Evolutionary conservation across 768 basidiomycete species (phyloP), one percentile per base, ranked within the genome.

Genomic region (Phlegmacium glaucopus): DNA sequence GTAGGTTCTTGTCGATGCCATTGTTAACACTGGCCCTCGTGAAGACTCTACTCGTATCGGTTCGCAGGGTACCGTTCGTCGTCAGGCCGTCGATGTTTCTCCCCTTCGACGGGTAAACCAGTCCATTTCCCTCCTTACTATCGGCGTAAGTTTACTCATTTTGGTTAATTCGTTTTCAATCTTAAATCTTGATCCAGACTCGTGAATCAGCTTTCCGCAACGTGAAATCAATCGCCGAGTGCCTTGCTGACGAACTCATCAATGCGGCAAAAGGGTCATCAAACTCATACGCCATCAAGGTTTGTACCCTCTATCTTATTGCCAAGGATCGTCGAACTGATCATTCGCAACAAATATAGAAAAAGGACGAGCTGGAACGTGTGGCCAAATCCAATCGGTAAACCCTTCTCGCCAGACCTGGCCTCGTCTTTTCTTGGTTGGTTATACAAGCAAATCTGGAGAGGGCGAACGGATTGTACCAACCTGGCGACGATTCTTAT

Each of bases 171-270:
- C 13, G 11, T 26, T 13, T 25, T 18, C 39, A 13, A n/a, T 27
- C 26, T 38, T 54, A 43, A 26, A 10, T 27, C 29, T 39, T 39
- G 47, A 16, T 50, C 22, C 58, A 96, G 93, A 96, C 95, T 54
- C 96, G 96, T 66, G 96, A 99, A 75, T 97, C 95, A 39, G 94
- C 96, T 44, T 99, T 99, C 93, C 92, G 96, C 73, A 99, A 99
- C 76, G 91, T 97, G 62, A 99, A 99, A 75, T 96, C 94, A 51
- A 88, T 99, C 61, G 94, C 96, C 51, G 95, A 98, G 76, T 97
- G 95, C 75, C 82, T 98, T 44, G 95, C 96, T 51, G 96, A 98
- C 68, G 96, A 99, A 72, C 87, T 98, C 64, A 97, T 98, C 82
- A 99, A 99, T 71, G 96, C 96, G 45, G 96, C 95, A 56, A 98